phyloP scores from a whole-genome alignment of 257 asterid species.

The Solanum corneliomulleri region DNA sequence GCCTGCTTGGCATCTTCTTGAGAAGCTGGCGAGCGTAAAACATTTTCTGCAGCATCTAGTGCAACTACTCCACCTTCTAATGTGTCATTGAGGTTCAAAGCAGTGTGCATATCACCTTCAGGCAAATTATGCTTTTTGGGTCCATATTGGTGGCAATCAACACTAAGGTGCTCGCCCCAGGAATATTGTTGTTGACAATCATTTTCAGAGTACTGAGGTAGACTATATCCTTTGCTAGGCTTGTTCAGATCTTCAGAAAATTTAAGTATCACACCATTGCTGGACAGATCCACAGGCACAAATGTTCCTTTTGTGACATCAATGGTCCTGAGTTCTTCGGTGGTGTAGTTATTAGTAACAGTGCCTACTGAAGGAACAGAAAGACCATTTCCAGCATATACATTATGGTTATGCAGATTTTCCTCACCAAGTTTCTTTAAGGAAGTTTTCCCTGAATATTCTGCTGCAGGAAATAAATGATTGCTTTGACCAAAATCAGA shows the following conservation, averaged over 20 bases:
- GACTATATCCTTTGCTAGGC: slow-evolving; percentile 15
- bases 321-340: slow-evolving; percentile 15
- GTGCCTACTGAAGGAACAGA: slow-evolving; percentile 7
- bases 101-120: slow-evolving; percentile 5
- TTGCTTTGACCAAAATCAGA: slow-evolving; percentile 20
- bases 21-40: slow-evolving; percentile 62
- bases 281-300: slow-evolving; percentile 7
- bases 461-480: slow-evolving; percentile 16
- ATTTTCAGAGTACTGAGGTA: slow-evolving; percentile 10
- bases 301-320: slow-evolving; percentile 14
- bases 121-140: slow-evolving; percentile 2
- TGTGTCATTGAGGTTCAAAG: slow-evolving; percentile 27
- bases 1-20: slow-evolving; percentile 44
- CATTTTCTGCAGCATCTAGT: slow-evolving; percentile 75
- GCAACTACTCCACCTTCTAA: slow-evolving; percentile 60
- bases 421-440: slow-evolving; percentile 17
- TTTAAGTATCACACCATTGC: slow-evolving; percentile 21
- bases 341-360: slow-evolving; percentile 15
- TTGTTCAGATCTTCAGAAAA: slow-evolving; percentile 16
- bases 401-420: slow-evolving; percentile 13
- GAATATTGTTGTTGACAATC: slow-evolving; percentile 21
- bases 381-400: slow-evolving; percentile 14
- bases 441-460: slow-evolving; percentile 16
- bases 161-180: slow-evolving; percentile 10
- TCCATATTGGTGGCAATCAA: slow-evolving; percentile 14